These are phyloP conservation scores for Eimeria mitis DNA, from an alignment of 169 alveolate genomes.

Conservation along the genomic window DNA sequence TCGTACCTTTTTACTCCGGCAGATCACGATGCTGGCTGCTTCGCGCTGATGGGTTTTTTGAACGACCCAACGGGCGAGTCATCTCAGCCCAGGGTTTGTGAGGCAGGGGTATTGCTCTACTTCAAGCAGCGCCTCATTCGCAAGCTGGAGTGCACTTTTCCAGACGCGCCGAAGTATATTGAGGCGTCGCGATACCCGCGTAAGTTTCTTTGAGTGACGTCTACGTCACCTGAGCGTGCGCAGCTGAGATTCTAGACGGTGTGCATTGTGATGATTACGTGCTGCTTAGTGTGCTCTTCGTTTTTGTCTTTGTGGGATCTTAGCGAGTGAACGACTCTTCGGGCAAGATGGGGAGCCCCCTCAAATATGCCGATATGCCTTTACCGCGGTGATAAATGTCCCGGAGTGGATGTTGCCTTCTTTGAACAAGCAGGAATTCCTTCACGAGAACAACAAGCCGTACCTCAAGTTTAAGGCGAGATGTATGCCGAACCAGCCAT, in stretches of 20 bases:
- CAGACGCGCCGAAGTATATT: constrained; percentile 88
- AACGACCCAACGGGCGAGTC: constrained; percentile 86
- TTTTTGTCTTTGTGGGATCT: neutral
- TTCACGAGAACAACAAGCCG: constrained; percentile 92
- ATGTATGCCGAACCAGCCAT: constrained; percentile 41
- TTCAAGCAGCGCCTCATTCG: constrained; percentile 91
- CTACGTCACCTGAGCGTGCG: neutral
- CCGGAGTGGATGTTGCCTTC: constrained; percentile 95
- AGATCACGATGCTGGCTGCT: constrained; percentile 90
- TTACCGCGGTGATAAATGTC: constrained; percentile 92
- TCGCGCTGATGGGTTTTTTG: constrained; percentile 91
- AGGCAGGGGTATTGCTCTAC: constrained; percentile 93
- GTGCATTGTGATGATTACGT: neutral
- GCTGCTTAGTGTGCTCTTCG: neutral
- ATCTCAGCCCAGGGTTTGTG: constrained; percentile 88
- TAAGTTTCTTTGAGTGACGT: constrained; percentile 1
- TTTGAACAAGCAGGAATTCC: constrained; percentile 93
- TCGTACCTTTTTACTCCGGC: constrained; percentile 91
- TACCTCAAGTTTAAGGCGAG: constrained; percentile 89
- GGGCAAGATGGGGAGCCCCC: constrained; percentile 76
- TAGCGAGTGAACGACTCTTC: constrained; percentile 57
- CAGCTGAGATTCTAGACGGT: neutral
- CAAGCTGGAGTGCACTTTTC: constrained; percentile 93
- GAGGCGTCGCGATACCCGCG: constrained; percentile 81
- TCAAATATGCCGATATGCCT: constrained; percentile 88